These are phyloP conservation scores for Fusarium gaditjirri DNA, from an alignment of 2,329 filamentous ascomycete species.

Conservation along the genomic window DNA sequence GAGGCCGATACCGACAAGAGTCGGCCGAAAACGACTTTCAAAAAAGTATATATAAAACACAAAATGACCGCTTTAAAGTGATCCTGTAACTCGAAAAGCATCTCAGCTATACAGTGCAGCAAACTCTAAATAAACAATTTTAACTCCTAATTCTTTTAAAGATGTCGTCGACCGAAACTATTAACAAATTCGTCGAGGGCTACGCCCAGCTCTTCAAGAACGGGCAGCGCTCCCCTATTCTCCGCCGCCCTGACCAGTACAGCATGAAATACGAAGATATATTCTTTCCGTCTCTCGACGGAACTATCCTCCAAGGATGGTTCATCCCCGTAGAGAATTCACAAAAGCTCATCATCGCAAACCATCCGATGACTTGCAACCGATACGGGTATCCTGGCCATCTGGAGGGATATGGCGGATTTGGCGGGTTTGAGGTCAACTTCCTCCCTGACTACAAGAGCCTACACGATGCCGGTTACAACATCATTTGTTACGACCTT, in stretches of 20 bases:
- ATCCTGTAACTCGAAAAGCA: not conserved
- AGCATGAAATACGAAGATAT: not conserved
- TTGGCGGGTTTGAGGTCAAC: not conserved
- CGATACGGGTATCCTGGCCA: not conserved
- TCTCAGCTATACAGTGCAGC: not conserved
- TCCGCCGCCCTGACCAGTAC: not conserved
- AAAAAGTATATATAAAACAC: not conserved
- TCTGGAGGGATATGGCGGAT: not conserved
- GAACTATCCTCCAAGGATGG: not conserved
- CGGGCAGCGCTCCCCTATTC: not conserved
- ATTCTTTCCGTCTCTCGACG: not conserved
- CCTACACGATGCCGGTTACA: not conserved
- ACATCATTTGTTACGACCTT: not conserved
- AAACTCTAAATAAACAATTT: not conserved
- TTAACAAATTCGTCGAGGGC: not conserved
- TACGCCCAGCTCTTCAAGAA: not conserved
- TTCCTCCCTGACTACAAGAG: not conserved
- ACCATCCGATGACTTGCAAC: not conserved
- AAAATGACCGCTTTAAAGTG: fast-evolving
- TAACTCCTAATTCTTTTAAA: not conserved
- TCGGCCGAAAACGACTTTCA: not conserved
- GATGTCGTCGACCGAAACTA: not conserved
- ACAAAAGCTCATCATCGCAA: not conserved
- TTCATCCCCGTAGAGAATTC: not conserved
- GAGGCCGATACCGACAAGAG: not conserved